Evolutionary conservation across 768 basidiomycete species (phyloP).

Genomic region (Mycena maculata): DNA sequence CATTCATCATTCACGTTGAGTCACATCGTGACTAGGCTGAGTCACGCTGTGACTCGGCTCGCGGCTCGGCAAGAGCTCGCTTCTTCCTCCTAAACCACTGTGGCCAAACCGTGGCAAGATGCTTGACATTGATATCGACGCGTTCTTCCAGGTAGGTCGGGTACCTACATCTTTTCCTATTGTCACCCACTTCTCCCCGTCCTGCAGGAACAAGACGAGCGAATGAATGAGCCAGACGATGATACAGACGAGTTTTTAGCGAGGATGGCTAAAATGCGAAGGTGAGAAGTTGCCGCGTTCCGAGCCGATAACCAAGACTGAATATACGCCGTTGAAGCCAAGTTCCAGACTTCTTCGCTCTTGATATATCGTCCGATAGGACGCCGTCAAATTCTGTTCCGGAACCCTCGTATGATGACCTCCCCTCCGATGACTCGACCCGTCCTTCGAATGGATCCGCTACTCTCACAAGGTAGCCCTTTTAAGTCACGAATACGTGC

Average conservation of each 20-base stretch:
- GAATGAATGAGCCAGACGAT: slow-evolving; percentile 66
- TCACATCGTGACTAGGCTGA: neutral
- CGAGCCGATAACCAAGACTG: neutral
- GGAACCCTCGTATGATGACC: neutral
- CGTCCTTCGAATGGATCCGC: neutral
- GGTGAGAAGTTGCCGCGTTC: neutral
- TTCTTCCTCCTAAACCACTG: too few relatives aligned
- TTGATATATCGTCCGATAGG: neutral
- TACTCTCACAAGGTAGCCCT: slow-evolving; percentile 3
- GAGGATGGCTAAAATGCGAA: slow-evolving; percentile 42
- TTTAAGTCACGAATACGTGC: neutral
- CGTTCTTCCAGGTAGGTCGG: too few relatives aligned
- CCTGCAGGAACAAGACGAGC: slow-evolving; percentile 67
- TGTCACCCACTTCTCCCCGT: slow-evolving; percentile 44
- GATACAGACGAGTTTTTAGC: slow-evolving; percentile 60
- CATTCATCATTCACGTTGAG: neutral
- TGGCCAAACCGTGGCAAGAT: too few relatives aligned
- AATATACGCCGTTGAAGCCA: neutral
- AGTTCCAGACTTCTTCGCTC: neutral
- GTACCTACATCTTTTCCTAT: too few relatives aligned
- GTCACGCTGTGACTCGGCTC: slow-evolving; percentile 7
- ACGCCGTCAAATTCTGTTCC: neutral
- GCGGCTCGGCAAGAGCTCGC: too few relatives aligned
- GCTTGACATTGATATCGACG: slow-evolving; percentile 51
- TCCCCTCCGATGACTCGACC: slow-evolving; percentile 5